These are phyloP conservation scores for Pigoraptor vietnamica DNA, from an alignment of 78 protist genomes.

Conservation along the genomic window DNA sequence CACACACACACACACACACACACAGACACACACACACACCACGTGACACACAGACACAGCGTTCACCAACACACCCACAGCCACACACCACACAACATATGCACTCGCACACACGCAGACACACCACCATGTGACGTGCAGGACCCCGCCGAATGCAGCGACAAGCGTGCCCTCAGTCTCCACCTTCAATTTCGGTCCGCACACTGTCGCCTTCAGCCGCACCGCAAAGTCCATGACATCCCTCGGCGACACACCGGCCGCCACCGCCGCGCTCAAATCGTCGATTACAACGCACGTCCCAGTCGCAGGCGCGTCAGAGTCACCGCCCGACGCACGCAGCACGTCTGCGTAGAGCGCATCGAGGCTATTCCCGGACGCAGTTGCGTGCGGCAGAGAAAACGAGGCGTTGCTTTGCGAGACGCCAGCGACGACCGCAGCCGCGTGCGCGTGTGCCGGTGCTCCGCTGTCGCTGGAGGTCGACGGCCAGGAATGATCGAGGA, in stretches of 20 bases:
- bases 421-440: too few species aligned
- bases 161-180: too few species aligned
- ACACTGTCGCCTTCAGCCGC: not conserved
- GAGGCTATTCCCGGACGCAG: too few species aligned
- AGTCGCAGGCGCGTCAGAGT: not conserved
- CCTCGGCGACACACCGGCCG: not conserved
- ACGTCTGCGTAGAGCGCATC: not conserved
- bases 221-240: not conserved
- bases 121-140: too few species aligned
- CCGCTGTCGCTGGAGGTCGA: not conserved
- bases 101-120: too few species aligned
- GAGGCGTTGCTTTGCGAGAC: too few species aligned
- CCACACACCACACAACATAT: too few species aligned
- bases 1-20: too few species aligned
- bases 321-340: not conserved
- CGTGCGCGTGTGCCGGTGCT: not conserved
- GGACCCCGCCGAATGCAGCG: too few species aligned
- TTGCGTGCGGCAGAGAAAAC: not conserved
- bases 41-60: too few species aligned
- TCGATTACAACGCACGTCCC: not conserved
- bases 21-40: too few species aligned
- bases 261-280: not conserved
- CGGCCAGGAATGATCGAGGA: not conserved
- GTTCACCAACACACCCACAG: too few species aligned
- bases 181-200: not conserved